A percentile compares a stretch with the other conserved stretches of the same genome.
phyloP scores from a whole-genome alignment of 352 stramenopile genomes.

The Blastocystis sp. region DNA sequence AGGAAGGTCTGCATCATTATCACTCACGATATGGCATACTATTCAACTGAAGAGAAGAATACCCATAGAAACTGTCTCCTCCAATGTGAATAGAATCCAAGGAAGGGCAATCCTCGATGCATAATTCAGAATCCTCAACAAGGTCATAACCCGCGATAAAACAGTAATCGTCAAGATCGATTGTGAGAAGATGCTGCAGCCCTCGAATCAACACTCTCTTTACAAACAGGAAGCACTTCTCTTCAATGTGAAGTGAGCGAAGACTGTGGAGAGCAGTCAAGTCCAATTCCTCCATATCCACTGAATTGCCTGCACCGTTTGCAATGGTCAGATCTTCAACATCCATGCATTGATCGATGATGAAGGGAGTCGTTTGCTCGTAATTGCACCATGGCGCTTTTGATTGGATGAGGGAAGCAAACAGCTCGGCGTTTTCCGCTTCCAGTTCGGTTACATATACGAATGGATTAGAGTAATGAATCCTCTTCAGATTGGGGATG shows the following conservation, averaged over 20 bases:
- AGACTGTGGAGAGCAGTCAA: not conserved
- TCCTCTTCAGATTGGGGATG: not conserved
- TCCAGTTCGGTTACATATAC: not conserved
- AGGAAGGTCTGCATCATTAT: not conserved
- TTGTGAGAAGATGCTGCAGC: not conserved
- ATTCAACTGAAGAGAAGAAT: not conserved
- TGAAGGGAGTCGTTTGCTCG: not conserved
- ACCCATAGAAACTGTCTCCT: not conserved
- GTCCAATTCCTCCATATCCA: not conserved
- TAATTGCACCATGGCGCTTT: not conserved
- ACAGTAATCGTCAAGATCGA: not conserved
- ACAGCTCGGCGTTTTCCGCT: not conserved
- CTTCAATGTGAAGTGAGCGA: not conserved
- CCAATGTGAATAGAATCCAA: not conserved
- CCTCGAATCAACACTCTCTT: not conserved
- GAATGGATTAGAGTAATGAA: not conserved
- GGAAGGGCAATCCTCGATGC: not conserved
- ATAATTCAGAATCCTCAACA: not conserved
- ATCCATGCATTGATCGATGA: not conserved
- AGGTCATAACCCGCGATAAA: not conserved
- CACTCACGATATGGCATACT: not conserved
- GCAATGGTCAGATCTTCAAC: not conserved
- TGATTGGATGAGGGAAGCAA: not conserved
- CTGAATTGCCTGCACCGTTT: not conserved
- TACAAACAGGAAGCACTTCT: not conserved